Evolutionary conservation across 371 early-diverging fungal species (phyloP), one percentile per base, ranked within the genome.

Genomic region (Circinella minor): DNA sequence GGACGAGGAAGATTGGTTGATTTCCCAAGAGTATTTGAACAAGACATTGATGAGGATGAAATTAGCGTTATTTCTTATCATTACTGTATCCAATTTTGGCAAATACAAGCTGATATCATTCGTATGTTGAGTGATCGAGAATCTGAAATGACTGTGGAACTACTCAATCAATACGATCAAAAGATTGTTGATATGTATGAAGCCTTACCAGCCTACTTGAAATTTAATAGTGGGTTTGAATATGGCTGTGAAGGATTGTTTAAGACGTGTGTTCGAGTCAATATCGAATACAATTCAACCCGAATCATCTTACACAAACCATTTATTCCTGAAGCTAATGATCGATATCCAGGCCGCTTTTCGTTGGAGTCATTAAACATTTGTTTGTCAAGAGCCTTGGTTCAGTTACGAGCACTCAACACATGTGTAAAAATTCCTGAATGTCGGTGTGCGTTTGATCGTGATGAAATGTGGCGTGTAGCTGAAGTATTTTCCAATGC

Each of bases 251-350:
- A 75, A 63, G 85, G 82, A 37, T 65, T 82, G 51, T 77, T 81
- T 47, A 34, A 74, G 4, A 79, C 80, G 5, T 77, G 82, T 51
- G 71, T 79, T 4, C 76, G 78, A 17, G 77, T 84, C n/a, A 80
- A 82, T n/a, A 70, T 80, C 15, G 85, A 84, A 69, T 82, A 79
- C 65, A 80, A 82, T 61, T 81, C 85, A 0, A 82, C 81, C 7
- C 73, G 81, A 4, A 77, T 84, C 36, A 80, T 84, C 36, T 76
- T 84, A 10, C 85, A 84, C 63, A 80, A 81, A 55, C 67, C 77
- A 5, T 84, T 84, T 67, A 74, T 82, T 36, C 85, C 85, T 13
- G 82, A 82, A 8, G 55, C 74, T 13, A 75, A 71, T 37, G 82
- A 82, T 55, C 37, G 76, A 14, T 47, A 62, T 36, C 82, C 82